Evolutionary conservation across 2,329 filamentous ascomycete species (phyloP).

Genomic region (Chaetomium sp.): DNA sequence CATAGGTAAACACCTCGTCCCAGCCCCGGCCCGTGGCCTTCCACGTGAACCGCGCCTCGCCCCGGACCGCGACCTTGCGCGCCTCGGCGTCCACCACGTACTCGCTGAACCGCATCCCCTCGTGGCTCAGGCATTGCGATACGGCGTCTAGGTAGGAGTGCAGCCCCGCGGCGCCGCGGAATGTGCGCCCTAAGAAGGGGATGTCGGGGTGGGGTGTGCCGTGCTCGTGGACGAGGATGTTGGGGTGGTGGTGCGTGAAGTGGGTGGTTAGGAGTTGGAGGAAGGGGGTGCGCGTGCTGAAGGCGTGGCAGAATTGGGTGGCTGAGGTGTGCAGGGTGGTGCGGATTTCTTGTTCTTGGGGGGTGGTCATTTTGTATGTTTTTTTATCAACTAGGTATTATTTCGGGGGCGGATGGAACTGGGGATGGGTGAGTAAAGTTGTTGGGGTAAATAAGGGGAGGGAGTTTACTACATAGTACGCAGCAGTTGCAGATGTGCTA

Average conservation of each 20-base stretch:
- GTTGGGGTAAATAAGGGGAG: background rate
- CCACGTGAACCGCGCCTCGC: conserved; percentile 41
- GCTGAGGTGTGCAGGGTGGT: conserved; percentile 39
- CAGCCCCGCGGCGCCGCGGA: conserved; percentile 38
- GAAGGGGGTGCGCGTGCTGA: conserved; percentile 36
- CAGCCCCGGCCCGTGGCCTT: conserved; percentile 39
- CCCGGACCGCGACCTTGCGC: conserved; percentile 39
- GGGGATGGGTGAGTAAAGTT: background rate
- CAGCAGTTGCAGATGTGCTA: too few relatives aligned
- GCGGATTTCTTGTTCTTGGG: conserved; percentile 22
- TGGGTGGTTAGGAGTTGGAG: conserved; percentile 36
- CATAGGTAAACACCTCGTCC: conserved; percentile 43
- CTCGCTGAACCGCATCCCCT: conserved; percentile 39
- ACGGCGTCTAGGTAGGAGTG: conserved; percentile 38
- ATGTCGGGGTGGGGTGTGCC: conserved; percentile 39
- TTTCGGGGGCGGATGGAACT: background rate
- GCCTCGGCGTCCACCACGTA: conserved; percentile 36
- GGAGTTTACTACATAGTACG: too few relatives aligned
- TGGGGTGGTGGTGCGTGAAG: conserved; percentile 34
- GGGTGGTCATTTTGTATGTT: background rate
- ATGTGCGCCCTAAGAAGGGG: conserved; percentile 42
- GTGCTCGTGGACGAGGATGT: conserved; percentile 40
- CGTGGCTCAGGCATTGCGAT: conserved; percentile 35
- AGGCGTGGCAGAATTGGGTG: conserved; percentile 40
- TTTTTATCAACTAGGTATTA: background rate